Base-by-base conservation (phyloP, 495 filamentous ascomycete species). In the Aspergillus coremiiformis region DNA sequence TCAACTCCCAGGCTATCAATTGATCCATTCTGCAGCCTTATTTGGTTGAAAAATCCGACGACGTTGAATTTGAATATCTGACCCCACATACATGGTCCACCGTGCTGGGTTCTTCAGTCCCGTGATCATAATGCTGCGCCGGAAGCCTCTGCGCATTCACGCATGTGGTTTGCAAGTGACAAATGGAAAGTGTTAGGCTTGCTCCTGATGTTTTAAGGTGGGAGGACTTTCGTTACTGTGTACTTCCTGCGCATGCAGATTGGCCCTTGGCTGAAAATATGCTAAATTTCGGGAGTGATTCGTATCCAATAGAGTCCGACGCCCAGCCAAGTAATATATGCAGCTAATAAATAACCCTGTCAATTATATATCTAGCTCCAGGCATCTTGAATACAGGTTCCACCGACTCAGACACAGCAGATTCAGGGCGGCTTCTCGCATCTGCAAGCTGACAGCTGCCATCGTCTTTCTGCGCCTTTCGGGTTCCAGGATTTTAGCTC, bases 11-110 rank as follows among this genome's bases (percentile, higher is more conserved):
- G 19, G 49, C 49, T 53, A 35, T 3, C 1, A 35, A 5, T 12
- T 35, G 32, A 35, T 5, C 14, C 12, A 35, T n/a, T 15, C 4
- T 14, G 32, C 12, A 5, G 32, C 5, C n/a, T n/a, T 35, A 12
- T 15, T 5, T 14, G 14, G 14, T n/a, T n/a, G 11, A 4, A 35
- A 6, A 20, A 21, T 30, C 46, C 52, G 47, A 52, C 55, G 69
- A 75, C 69, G 71, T 74, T 73, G 61, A 62, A 73, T 65, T 75
- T 73, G 68, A 52, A 71, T 72, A 71, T 42, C 41, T 49, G 66
- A 66, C 70, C 70, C 71, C 8, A 68, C 68, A 63, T 71, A 60
- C 62, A 65, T 48, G 60, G 60, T 67, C 67, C 72, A 68, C 57
- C 49, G 59, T 54, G 57, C 61, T 64, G 71, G 72, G 67, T 61